phyloP scores from a whole-genome alignment of 129 eudicot genomes.

The Chrysanthemum makinoi region DNA sequence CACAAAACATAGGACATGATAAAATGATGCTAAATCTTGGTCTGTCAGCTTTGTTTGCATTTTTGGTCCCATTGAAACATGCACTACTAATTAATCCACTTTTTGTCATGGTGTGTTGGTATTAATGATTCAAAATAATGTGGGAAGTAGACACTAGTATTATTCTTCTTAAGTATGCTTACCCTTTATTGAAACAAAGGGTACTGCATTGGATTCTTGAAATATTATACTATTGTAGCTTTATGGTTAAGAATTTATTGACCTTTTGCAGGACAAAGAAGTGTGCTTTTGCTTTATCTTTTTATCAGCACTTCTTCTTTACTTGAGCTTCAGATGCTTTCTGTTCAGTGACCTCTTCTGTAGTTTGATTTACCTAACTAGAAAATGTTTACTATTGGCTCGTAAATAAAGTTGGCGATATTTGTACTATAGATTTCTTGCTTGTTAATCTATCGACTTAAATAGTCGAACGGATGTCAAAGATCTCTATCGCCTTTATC shows the following conservation, averaged over 20 bases:
- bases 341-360: conserved; percentile 20
- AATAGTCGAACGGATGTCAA: conserved; percentile 18
- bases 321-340: conserved; percentile 47
- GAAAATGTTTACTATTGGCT: no score
- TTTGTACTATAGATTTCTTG: conserved; percentile 16
- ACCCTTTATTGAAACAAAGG: conserved; percentile 13
- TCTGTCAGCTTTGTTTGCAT: conserved; percentile 36
- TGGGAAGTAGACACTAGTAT: conserved; percentile 19
- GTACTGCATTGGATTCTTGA: conserved; percentile 34
- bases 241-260: conserved; percentile 40
- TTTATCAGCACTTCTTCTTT: conserved; percentile 39
- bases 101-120: conserved; percentile 33
- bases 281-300: conserved; percentile 60
- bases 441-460: conserved; percentile 24
- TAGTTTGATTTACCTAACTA: conserved; percentile 10
- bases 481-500: conserved; percentile 29
- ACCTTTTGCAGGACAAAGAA: conserved; percentile 44
- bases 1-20: conserved; percentile 29
- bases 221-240: conserved; percentile 18
- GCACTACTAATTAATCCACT: conserved; percentile 33
- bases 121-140: conserved; percentile 14
- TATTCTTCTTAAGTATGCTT: conserved; percentile 26
- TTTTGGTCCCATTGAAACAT: conserved; percentile 33
- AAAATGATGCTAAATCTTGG: conserved; percentile 23
- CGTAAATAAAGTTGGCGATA: no score